Percentiles rank a stretch among this genome's conserved stretches.
phyloP scores from a whole-genome alignment of 306 rosid species.

The Cyclanthera cordifolia region DNA sequence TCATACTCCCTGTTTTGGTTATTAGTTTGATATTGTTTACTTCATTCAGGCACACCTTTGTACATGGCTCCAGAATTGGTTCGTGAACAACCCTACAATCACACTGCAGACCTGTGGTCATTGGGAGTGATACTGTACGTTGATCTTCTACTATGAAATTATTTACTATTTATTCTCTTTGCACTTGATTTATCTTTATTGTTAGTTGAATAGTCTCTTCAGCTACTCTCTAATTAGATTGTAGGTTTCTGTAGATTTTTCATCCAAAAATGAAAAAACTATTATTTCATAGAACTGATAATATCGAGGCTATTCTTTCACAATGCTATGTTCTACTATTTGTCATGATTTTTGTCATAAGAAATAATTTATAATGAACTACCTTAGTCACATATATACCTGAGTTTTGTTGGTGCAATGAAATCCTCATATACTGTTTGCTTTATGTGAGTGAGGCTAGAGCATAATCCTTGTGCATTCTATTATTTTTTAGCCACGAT shows the following conservation, averaged over 20 bases:
- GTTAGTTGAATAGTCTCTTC: not conserved
- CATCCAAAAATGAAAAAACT: not conserved
- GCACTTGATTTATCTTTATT: not conserved
- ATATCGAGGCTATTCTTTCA: not conserved
- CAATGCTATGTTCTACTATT: not conserved
- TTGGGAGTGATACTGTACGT: slow-evolving; percentile 93
- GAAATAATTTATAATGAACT: not conserved
- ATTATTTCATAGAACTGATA: not conserved
- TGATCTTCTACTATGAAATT: not conserved
- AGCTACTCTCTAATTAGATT: not conserved
- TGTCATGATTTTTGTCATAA: not conserved
- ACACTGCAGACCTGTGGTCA: slow-evolving; percentile 96
- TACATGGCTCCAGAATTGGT: slow-evolving; percentile 99
- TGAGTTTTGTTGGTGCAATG: not conserved
- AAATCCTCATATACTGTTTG: not conserved
- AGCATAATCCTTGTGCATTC: not conserved
- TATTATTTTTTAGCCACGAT: not conserved
- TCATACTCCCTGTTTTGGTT: not conserved
- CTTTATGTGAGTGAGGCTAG: not conserved
- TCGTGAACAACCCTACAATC: slow-evolving; percentile 91
- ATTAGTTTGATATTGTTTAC: slow-evolving; percentile 2
- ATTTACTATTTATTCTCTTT: not conserved
- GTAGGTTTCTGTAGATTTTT: not conserved
- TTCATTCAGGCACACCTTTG: slow-evolving; percentile 75
- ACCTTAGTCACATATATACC: not conserved